Evolutionary conservation across 202 grass and related monocot species (phyloP), one percentile per base, ranked within the genome.

Genomic region (Bolboschoenoplectus hybrid): DNA sequence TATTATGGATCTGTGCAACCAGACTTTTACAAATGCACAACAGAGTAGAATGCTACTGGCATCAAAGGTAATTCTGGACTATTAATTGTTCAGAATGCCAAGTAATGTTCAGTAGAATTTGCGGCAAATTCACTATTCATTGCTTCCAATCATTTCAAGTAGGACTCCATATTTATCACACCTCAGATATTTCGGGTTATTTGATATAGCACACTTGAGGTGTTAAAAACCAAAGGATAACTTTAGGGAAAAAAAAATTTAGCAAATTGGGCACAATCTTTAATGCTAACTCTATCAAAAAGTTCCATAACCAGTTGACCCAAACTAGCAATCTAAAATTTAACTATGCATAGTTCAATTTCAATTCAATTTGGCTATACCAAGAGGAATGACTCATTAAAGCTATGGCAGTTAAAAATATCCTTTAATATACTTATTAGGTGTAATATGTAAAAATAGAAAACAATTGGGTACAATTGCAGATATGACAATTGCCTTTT

Each of bases 381-480:
- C 62, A 64, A 9, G 62, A 64, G 62, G 2, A 72, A 41, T 72
- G 40, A 41, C 68, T 72, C 2, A 46, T 9, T 46, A 72, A 2
- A 64, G 38, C 26, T 41, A 4, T 11, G 36, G 9, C 46, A 75
- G 46, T 26, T 34, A 75, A 50, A 10, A 70, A 12, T 35, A 34
- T 52, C 71, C 5, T 40, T 65, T 68, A 34, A 51, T 61, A 7
- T 61, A 20, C 36, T 80, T 46, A 2, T 84, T 74, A 78, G 39
- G 20, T 60, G 1, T 35, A 39, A 61, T 14, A 53, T 63, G 19
- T 13, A 85, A 67, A 73, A 53, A 82, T 78, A 80, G 32, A 66
- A 83, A 86, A 69, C 39, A 53, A 87, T 87, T 32, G 82, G 14
- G 51, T 52, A 43, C 7, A 75, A 26, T 66, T 73, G 5, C 34